Percentiles rank a stretch among this genome's conserved stretches.
Conservation (phyloP, 1,139 yeast species). For the Sugiyamaella grinbergsii region DNA sequence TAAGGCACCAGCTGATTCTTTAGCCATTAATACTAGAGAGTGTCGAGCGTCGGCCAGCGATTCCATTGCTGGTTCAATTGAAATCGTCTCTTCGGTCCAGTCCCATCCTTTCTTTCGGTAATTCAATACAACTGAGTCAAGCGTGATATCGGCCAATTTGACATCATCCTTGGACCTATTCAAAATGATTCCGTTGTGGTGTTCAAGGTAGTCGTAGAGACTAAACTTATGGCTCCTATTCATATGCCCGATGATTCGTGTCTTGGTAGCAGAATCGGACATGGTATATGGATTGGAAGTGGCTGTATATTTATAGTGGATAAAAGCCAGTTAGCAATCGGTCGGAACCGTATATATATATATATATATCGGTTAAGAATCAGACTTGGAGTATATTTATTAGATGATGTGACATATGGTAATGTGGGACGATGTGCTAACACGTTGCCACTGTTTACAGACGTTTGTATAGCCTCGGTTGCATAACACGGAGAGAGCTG, state of each 20-base stretch:
- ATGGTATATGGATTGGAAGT: no score
- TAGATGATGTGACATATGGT: no score
- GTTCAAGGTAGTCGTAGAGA: slow-evolving; percentile 68
- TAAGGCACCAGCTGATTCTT: slow-evolving; percentile 63
- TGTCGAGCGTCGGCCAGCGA: slow-evolving; percentile 56
- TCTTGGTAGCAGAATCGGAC: slow-evolving; percentile 18
- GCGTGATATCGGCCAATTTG: slow-evolving; percentile 51
- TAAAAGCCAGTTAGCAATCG: no score
- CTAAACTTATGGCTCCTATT: slow-evolving; percentile 70
- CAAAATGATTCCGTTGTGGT: slow-evolving; percentile 55
- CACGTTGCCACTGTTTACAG: no score
- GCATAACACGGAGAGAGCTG: no score
- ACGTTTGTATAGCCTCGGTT: no score
- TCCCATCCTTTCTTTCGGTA: slow-evolving; percentile 37
- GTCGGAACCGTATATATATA: no score
- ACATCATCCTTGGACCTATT: slow-evolving; percentile 40
- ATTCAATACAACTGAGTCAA: slow-evolving; percentile 45
- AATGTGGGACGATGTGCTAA: no score
- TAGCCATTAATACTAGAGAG: slow-evolving; percentile 56
- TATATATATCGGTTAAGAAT: no score
- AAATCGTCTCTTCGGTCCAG: slow-evolving; percentile 53
- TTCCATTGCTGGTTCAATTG: slow-evolving; percentile 55
- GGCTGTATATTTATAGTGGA: no score
- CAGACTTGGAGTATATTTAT: no score
- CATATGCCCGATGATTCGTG: slow-evolving; percentile 65